Base-by-base conservation (phyloP, 306 rosid species). In the Fagus crenata region DNA sequence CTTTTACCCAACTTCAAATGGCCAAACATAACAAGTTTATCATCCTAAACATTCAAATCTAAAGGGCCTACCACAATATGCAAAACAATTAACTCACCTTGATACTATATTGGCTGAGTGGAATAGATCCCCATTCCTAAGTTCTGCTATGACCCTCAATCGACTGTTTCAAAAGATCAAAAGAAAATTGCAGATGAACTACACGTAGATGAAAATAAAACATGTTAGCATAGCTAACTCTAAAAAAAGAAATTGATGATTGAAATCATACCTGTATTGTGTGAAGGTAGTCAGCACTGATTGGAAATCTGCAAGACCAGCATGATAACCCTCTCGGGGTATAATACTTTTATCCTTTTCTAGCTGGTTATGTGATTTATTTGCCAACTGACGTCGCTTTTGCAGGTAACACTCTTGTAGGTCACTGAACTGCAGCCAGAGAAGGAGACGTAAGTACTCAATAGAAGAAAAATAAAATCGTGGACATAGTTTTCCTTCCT, bases 41-140 rank as follows among this genome's bases (percentile, higher is more conserved):
- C 14, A 17, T 17, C 39, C 56, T 28, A 54, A 33, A 41, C 40
- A 43, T 37, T 41, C 35, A 46, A 8, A 65, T 39, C 43, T 73
- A 55, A 49, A 12, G 46, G 61, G 41, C 64, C n/a, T 5, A 41
- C 33, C 51, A 76, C n/a, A 41, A 67, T 4, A 67, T 31, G 64
- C 17, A 32, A 55, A n/a, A 37, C 14, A 70, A 81, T 73, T 67
- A 75, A 64, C 85, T 86, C 79, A 95, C 98, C 98, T 95, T 80
- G 98, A 95, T 49, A 95, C 95, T 46, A 95, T 92, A 92, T 92
- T 95, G 84, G 96, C 93, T 5, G 97, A 84, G 87, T 95, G 98
- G 84, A 90, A 92, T 75, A 95, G 83, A 82, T 92, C 97, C 49
- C 92, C 96, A 59, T 89, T 96, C 78, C 92, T 90, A 69, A 92